Conservation (phyloP, 1,284 basidiomycete genomes). For the Cerioporus squamosus region DNA sequence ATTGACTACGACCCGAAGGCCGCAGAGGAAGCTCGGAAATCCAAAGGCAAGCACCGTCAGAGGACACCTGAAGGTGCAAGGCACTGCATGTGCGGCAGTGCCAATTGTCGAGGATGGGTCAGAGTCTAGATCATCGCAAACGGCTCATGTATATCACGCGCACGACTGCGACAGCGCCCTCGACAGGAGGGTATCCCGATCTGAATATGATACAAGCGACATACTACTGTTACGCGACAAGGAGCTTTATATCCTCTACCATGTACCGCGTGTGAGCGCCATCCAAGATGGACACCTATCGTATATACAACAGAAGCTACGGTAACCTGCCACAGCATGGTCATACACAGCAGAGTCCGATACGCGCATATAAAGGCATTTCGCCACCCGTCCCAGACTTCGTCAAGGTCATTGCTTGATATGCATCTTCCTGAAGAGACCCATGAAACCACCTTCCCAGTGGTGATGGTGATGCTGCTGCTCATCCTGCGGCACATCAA, state of each 20-base stretch:
- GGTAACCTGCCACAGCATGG: too few relatives aligned
- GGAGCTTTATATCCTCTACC: neutral
- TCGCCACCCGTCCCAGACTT: neutral
- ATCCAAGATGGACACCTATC: too few relatives aligned
- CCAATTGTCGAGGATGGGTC: slow-evolving; percentile 29
- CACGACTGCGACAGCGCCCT: too few relatives aligned
- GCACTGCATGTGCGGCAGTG: slow-evolving; percentile 27
- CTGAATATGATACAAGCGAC: neutral
- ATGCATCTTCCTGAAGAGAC: slow-evolving; percentile 28
- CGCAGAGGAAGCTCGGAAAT: slow-evolving; percentile 28
- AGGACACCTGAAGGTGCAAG: slow-evolving; percentile 17
- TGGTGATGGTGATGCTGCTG: slow-evolving; percentile 23
- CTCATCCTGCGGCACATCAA: slow-evolving; percentile 34
- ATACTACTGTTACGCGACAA: neutral
- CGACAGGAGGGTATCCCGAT: neutral
- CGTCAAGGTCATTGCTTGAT: slow-evolving; percentile 20
- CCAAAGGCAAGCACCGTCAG: slow-evolving; percentile 34
- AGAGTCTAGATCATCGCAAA: slow-evolving; percentile 29
- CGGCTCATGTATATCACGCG: neutral
- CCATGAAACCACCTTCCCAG: slow-evolving; percentile 24
- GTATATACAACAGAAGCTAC: too few relatives aligned
- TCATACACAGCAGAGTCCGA: too few relatives aligned
- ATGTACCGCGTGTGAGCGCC: too few relatives aligned
- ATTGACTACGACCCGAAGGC: slow-evolving; percentile 63
- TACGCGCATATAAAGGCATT: too few relatives aligned